phyloP scores from a whole-genome alignment of 306 rosid species.

The Nissolia schottii region DNA sequence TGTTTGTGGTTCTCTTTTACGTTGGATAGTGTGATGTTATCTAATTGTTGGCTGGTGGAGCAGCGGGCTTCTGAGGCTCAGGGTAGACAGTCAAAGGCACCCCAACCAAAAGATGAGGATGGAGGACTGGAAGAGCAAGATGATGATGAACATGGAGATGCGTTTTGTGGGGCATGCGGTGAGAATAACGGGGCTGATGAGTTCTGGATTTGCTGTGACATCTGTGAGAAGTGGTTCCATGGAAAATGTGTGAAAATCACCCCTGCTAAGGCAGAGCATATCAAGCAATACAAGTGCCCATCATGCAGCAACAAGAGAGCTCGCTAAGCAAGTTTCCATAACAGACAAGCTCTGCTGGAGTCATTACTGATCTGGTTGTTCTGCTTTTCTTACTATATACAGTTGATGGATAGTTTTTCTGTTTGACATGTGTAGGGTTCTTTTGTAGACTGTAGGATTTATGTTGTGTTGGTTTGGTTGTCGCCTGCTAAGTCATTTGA shows the following conservation, averaged over 20 bases:
- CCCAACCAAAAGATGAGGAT: slow-evolving; percentile 51
- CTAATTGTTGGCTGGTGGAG: slow-evolving; percentile 22
- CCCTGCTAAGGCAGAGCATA: slow-evolving; percentile 81
- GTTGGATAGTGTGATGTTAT: slow-evolving; percentile 8
- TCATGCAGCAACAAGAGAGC: slow-evolving; percentile 90
- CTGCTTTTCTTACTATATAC: slow-evolving; percentile 23
- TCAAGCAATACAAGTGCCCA: slow-evolving; percentile 94
- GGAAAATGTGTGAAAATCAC: slow-evolving; percentile 91
- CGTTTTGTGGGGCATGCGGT: slow-evolving; percentile 82
- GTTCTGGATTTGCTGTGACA: slow-evolving; percentile 90
- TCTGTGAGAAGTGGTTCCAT: slow-evolving; percentile 91
- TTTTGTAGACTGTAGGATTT: slow-evolving; percentile 28
- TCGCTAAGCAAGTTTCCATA: slow-evolving; percentile 31
- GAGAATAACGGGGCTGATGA: slow-evolving; percentile 71
- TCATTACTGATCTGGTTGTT: slow-evolving; percentile 30
- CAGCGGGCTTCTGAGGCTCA: slow-evolving; percentile 56
- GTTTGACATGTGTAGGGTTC: slow-evolving; percentile 29
- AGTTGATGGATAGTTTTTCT: slow-evolving; percentile 27
- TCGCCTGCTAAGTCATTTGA: not conserved
- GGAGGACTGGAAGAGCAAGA: slow-evolving; percentile 60
- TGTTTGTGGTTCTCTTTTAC: slow-evolving; percentile 2
- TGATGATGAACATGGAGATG: slow-evolving; percentile 79
- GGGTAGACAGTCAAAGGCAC: slow-evolving; percentile 42
- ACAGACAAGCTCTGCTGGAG: slow-evolving; percentile 16
- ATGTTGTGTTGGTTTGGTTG: slow-evolving; percentile 3